A percentile compares a stretch with the other conserved stretches of the same genome.
phyloP scores from a whole-genome alignment of 257 asterid species.

The Nicotiana tabacum region DNA sequence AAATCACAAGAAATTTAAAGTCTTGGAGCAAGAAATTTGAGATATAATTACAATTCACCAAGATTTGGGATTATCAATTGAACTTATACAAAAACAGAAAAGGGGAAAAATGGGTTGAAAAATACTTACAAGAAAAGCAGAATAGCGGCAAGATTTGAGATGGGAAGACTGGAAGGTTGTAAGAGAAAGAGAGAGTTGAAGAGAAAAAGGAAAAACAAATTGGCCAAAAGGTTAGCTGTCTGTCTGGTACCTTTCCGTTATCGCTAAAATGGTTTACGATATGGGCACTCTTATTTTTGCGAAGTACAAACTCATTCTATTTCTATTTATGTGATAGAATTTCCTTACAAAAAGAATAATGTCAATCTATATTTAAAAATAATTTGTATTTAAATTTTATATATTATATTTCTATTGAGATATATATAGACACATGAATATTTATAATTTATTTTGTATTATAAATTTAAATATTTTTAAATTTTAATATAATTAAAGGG shows the following conservation, averaged over 20 bases:
- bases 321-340: neutral
- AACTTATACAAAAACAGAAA: neutral
- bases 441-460: too few species aligned
- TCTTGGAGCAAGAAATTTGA: slow-evolving; percentile 1
- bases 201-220: neutral
- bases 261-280: neutral
- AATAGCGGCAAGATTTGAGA: neutral
- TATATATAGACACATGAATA: too few species aligned
- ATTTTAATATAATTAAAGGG: too few species aligned
- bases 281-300: neutral
- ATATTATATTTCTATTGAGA: too few species aligned
- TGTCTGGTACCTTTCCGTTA: neutral
- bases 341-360: too few species aligned
- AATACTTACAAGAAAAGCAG: neutral
- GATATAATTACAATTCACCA: neutral
- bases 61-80: neutral
- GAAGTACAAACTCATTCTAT: neutral
- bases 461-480: neutral
- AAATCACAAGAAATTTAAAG: neutral
- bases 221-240: neutral
- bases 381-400: too few species aligned
- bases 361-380: too few species aligned
- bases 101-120: neutral
- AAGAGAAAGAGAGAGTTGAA: neutral
- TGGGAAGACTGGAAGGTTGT: neutral